Evolutionary conservation across 129 eudicot genomes (phyloP), one percentile per base, ranked within the genome.

Genomic region (Solidago caesia): DNA sequence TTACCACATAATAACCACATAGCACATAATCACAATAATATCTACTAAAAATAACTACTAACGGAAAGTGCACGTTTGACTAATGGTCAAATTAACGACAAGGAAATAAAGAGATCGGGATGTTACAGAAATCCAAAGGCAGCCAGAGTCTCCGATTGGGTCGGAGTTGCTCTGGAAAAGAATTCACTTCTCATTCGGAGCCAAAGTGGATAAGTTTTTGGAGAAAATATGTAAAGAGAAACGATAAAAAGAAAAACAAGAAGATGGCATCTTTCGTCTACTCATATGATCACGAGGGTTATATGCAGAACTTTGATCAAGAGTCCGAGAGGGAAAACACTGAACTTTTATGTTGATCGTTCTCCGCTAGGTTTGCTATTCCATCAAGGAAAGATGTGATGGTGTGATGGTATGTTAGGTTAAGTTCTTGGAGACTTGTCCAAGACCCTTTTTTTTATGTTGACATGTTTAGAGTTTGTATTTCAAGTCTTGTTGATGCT

Each of bases 291-390:
- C 77, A 21, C 4, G 82, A 82, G 15, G 80, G 70, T 44, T 91
- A 91, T 71, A 68, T 82, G 87, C 82, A 85, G 78, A 91, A 88
- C 68, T 88, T 91, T 74, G 97, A 91, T 70, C 89, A 91, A 41
- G 95, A 88, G 78, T 25, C 46, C 1, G 84, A 42, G 67, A 71
- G 66, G 62, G 57, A 58, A 21, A 91, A 82, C 49, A 85, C 73
- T 4, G 97, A 91, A 11, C 48, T 88, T 72, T 82, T 88, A 9
- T 68, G 67, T 78, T 73, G 89, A 73, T 91, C 97, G 7, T 91
- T 91, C 69, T 91, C 95, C 0, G 91, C 91, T n/a, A 77, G 91
- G 62, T 91, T 84, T 73, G 95, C 97, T 48, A 86, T 83, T 81
- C 90, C 90, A 5, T 84, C 87, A 25, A 86, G 74, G 73, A 73